These are phyloP conservation scores for Fusarium oxysporum DNA, from an alignment of 2,329 filamentous ascomycete genomes.

Conservation along the genomic window DNA sequence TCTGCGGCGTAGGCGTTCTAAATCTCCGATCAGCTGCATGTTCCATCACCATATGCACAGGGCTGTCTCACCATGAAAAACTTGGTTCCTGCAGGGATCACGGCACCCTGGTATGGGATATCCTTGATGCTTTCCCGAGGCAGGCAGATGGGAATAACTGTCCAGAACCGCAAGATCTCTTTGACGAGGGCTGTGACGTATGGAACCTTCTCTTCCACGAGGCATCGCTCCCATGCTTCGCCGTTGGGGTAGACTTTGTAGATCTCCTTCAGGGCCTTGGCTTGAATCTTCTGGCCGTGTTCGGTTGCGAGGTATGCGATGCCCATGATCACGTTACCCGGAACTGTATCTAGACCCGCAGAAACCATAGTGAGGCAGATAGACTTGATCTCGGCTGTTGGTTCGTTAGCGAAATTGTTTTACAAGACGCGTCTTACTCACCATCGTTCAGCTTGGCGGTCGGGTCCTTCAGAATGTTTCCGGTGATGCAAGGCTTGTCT, in stretches of 20 bases:
- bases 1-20: conserved; percentile 80
- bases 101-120: conserved; percentile 73
- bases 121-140: conserved; percentile 79
- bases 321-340: conserved; percentile 82
- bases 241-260: conserved; percentile 76
- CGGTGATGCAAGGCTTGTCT: conserved; percentile 57
- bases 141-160: conserved; percentile 82
- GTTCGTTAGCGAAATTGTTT: neutral
- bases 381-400: conserved; percentile 77
- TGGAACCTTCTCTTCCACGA: conserved; percentile 78
- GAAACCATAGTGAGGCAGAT: conserved; percentile 87
- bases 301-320: conserved; percentile 79
- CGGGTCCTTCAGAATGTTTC: conserved; percentile 66
- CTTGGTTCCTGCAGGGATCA: conserved; percentile 79
- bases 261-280: conserved; percentile 76
- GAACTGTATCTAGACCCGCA: conserved; percentile 84
- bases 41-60: neutral
- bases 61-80: conserved; percentile 74
- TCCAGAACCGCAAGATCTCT: conserved; percentile 82
- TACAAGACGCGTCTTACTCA: neutral
- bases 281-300: conserved; percentile 76
- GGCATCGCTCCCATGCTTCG: conserved; percentile 80
- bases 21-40: neutral
- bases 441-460: conserved; percentile 56
- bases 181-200: conserved; percentile 84